Evolutionary conservation across 305 asterid genomes (phyloP).

Genomic region (Fraxinus xanthoxyloides): DNA sequence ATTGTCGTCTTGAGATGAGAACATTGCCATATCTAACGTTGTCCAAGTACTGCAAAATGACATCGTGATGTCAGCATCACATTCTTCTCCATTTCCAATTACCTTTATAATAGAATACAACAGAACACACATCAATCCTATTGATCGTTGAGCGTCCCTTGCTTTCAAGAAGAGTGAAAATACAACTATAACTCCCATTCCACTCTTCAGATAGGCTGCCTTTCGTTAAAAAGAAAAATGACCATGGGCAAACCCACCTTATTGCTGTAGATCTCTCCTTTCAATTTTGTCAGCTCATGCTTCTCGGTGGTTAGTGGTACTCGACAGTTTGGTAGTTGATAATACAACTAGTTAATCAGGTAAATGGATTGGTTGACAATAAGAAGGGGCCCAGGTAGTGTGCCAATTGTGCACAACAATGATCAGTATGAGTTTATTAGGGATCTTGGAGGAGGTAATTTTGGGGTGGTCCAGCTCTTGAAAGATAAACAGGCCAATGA

Average conservation of each 20-base stretch:
- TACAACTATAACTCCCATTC: slow-evolving; percentile 12
- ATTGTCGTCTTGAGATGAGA: slow-evolving; percentile 12
- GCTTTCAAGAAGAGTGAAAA: slow-evolving; percentile 7
- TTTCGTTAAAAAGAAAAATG: not conserved
- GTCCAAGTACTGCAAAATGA: slow-evolving; percentile 11
- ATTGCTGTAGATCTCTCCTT: not conserved
- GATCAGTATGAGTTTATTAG: slow-evolving; percentile 42
- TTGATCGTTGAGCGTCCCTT: not conserved
- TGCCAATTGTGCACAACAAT: slow-evolving; percentile 56
- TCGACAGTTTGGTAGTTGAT: slow-evolving; percentile 1
- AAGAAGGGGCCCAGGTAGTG: slow-evolving; percentile 32
- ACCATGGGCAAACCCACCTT: slow-evolving; percentile 16
- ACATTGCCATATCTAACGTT: not conserved
- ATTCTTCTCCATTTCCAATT: slow-evolving; percentile 17
- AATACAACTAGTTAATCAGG: not conserved
- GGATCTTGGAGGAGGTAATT: slow-evolving; percentile 54
- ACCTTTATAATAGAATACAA: slow-evolving; percentile 4
- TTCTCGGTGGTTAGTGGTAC: slow-evolving; percentile 1
- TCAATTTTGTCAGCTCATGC: slow-evolving; percentile 14
- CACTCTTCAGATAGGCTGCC: not conserved
- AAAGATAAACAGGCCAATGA: slow-evolving; percentile 48
- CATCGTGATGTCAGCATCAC: slow-evolving; percentile 7
- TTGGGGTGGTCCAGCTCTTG: slow-evolving; percentile 55
- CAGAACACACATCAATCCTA: slow-evolving; percentile 7
- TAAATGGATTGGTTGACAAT: slow-evolving; percentile 39